Evolutionary conservation across 2,329 filamentous ascomycete genomes (phyloP).

Genomic region (Hypoxylon sp.): DNA sequence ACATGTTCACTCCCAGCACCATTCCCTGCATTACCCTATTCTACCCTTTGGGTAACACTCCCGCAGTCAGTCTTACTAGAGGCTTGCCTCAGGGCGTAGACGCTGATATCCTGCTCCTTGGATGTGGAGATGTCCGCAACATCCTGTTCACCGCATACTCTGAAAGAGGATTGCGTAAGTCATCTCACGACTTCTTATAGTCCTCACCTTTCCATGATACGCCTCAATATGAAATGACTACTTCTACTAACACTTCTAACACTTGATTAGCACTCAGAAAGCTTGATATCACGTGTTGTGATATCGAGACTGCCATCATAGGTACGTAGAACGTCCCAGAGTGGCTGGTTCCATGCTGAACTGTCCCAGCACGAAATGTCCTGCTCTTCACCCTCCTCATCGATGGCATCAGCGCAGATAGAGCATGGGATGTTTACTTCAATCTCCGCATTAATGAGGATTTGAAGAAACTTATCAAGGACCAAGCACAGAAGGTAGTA

Average conservation of each 20-base stretch:
- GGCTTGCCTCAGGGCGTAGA: constrained; percentile 65
- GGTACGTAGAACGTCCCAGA: constrained; percentile 56
- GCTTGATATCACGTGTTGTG: constrained; percentile 71
- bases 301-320: constrained; percentile 65
- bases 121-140: constrained; percentile 70
- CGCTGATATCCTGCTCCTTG: constrained; percentile 67
- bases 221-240: not conserved
- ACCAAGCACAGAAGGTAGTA: constrained; percentile 63
- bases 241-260: constrained; percentile 52
- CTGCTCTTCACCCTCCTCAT: constrained; percentile 67
- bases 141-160: constrained; percentile 68
- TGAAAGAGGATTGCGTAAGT: constrained; percentile 58
- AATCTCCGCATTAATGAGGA: constrained; percentile 62
- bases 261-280: constrained; percentile 55
- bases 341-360: constrained; percentile 4
- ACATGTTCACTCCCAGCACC: constrained; percentile 35
- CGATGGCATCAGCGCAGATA: constrained; percentile 55
- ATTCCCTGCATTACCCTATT: constrained; percentile 21
- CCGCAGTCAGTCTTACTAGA: constrained; percentile 38
- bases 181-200: not conserved
- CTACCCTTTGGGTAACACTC: constrained; percentile 38
- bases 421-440: constrained; percentile 71
- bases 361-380: constrained; percentile 66
- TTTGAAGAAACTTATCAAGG: constrained; percentile 56
- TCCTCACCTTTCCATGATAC: not conserved